Evolutionary conservation across 768 basidiomycete species (phyloP).

Genomic region (Multifurca ochricompacta): DNA sequence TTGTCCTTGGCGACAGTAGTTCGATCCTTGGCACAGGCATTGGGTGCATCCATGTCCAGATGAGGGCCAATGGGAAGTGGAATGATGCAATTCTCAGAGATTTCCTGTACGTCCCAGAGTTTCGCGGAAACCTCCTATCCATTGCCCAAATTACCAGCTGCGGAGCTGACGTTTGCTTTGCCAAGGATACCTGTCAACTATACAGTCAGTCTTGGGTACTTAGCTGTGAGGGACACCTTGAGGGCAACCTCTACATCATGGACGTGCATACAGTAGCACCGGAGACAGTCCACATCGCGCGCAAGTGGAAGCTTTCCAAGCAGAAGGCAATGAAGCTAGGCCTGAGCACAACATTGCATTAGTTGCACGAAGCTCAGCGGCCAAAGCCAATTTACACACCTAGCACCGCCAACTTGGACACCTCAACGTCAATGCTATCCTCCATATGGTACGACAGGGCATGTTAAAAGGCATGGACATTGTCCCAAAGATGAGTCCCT

Average conservation of each 20-base stretch:
- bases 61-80: not conserved
- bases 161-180: slow-evolving; percentile 7
- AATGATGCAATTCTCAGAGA: slow-evolving; percentile 8
- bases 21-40: slow-evolving; percentile 16
- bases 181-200: slow-evolving; percentile 2
- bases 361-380: not conserved
- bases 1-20: slow-evolving; percentile 19
- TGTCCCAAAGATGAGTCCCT: not conserved
- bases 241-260: slow-evolving; percentile 18
- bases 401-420: slow-evolving; percentile 23
- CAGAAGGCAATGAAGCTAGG: no score
- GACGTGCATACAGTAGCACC: no score
- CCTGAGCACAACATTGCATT: not conserved
- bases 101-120: slow-evolving; percentile 20
- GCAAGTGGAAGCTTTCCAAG: no score
- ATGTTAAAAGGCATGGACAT: slow-evolving; percentile 21
- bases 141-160: slow-evolving; percentile 13
- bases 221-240: not conserved
- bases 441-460: no score
- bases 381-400: slow-evolving; percentile 5
- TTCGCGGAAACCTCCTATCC: slow-evolving; percentile 22
- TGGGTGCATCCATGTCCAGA: slow-evolving; percentile 5
- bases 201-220: not conserved
- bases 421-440: slow-evolving; percentile 5
- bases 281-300: no score